Evolutionary conservation across 2,329 filamentous ascomycete species (phyloP).

Genomic region (Xylaria sp.): DNA sequence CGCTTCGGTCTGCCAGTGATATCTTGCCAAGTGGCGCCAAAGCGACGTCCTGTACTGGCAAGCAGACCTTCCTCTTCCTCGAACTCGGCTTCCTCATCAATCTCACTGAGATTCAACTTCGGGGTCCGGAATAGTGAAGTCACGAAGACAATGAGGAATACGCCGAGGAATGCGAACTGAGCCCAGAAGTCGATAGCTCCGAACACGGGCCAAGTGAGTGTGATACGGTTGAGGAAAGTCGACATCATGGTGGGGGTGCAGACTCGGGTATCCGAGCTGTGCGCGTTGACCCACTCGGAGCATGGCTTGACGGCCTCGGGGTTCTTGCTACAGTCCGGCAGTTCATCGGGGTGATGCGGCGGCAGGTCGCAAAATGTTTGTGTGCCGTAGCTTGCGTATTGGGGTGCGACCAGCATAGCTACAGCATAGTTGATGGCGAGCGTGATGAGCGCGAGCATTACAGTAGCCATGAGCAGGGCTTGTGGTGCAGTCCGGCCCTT

Average conservation of each 20-base stretch:
- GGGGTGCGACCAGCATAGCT: constrained; percentile 92
- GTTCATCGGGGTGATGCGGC: constrained; percentile 67
- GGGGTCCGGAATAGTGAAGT: constrained; percentile 84
- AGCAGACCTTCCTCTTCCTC: constrained; percentile 94
- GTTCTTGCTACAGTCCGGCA: constrained; percentile 79
- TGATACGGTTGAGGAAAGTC: constrained; percentile 91
- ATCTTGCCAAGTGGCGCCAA: constrained; percentile 89
- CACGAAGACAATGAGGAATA: constrained; percentile 84
- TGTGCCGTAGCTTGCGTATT: constrained; percentile 93
- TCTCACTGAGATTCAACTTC: constrained; percentile 75
- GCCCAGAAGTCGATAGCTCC: constrained; percentile 95
- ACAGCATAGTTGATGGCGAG: constrained; percentile 93
- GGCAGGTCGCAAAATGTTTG: constrained; percentile 91
- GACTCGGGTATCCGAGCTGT: constrained; percentile 73
- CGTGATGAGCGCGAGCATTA: constrained; percentile 88
- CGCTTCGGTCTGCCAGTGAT: constrained; percentile 67
- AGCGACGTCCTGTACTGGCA: constrained; percentile 81
- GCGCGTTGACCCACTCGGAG: constrained; percentile 77
- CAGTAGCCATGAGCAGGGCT: constrained; percentile 88
- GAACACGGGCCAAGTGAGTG: constrained; percentile 94
- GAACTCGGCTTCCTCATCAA: constrained; percentile 89
- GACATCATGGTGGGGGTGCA: constrained; percentile 93
- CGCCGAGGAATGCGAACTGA: constrained; percentile 87
- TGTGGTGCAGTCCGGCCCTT: constrained; percentile 91
- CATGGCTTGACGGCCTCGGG: constrained; percentile 81